A percentile compares a stretch with the other conserved stretches of the same genome.
Evolutionary conservation across 2,329 filamentous ascomycete genomes (phyloP).

Genomic region (Niveomyces coronatus): DNA sequence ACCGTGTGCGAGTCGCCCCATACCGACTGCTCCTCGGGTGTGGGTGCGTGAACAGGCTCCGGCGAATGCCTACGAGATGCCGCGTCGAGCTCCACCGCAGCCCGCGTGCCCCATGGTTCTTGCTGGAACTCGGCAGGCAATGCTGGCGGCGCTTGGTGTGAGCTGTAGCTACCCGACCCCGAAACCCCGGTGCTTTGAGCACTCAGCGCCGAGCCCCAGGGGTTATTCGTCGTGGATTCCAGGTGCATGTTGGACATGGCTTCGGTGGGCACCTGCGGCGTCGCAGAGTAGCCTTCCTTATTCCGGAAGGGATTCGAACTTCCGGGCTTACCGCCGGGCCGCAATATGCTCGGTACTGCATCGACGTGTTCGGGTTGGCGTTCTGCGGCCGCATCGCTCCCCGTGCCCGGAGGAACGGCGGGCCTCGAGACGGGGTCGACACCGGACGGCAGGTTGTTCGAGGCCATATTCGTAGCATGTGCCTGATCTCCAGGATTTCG

Average conservation of each 20-base stretch:
- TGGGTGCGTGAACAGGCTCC: conserved; percentile 22
- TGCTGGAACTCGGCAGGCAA: conserved; percentile 19
- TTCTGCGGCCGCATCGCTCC: not conserved
- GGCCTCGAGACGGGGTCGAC: not conserved
- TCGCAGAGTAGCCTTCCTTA: conserved; percentile 25
- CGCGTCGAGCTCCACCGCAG: conserved; percentile 21
- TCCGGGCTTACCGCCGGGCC: conserved; percentile 22
- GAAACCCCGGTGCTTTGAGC: conserved; percentile 8
- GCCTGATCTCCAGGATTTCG: no score
- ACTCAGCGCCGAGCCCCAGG: conserved; percentile 22
- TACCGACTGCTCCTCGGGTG: conserved; percentile 21
- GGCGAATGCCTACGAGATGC: conserved; percentile 24
- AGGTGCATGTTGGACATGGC: conserved; percentile 33
- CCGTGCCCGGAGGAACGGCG: not conserved
- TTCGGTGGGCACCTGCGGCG: conserved; percentile 21
- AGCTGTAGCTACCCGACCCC: not conserved
- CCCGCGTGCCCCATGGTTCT: conserved; percentile 17
- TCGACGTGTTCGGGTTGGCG: not conserved
- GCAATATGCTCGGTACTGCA: conserved; percentile 6
- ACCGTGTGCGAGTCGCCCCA: conserved; percentile 29
- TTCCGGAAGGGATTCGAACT: conserved; percentile 46
- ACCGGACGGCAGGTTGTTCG: not conserved
- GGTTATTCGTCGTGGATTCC: conserved; percentile 28
- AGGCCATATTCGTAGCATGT: not conserved
- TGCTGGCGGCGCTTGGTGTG: conserved; percentile 9